Evolutionary conservation across 495 filamentous ascomycete genomes (phyloP), one percentile per base, ranked within the genome.

Genomic region (Xylaria scruposa): DNA sequence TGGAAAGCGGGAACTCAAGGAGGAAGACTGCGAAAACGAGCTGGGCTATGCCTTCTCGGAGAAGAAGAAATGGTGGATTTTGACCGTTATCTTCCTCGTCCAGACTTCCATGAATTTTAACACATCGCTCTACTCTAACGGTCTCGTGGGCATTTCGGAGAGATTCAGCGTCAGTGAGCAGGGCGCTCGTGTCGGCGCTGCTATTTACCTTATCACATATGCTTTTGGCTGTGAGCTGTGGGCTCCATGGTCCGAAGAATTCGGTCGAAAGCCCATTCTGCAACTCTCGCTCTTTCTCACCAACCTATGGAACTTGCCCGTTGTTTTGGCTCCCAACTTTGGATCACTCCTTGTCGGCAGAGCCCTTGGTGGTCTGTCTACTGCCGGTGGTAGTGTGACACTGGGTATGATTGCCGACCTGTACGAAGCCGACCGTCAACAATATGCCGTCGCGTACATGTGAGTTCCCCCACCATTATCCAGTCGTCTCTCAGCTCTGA

Each of bases 71-170:
- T 95, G 92, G 92, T 86, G 78, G 62, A 91, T 94, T 74, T 85
- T 94, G 51, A 87, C 85, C 40, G 86, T 93, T 71, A 91, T 95
- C 77, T 93, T 94, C 82, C 77, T 87, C 49, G 90, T 95, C 12
- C 92, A 94, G 75, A 89, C 90, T 64, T 94, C 92, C 5, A 95
- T 95, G 92, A 95, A 95, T 83, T 92, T 94, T 84, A 94, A 94
- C 83, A 91, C 90, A 8, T 89, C 88, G 44, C 85, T 93, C 15
- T 94, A 93, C 80, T 85, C 89, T 38, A 92, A 92, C 75, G 91
- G 87, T 19, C 78, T 93, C 15, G 74, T 73, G 1, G 88, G 88
- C 6, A 87, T 95, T 68, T 84, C 87, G 0, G 81, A 88, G 53
- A 78, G 91, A 51, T 94, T 92, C 77, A 65, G 81, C 24, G 88